Conservation (phyloP, 805 yeast species). For the Metschnikowia peoriensis region DNA sequence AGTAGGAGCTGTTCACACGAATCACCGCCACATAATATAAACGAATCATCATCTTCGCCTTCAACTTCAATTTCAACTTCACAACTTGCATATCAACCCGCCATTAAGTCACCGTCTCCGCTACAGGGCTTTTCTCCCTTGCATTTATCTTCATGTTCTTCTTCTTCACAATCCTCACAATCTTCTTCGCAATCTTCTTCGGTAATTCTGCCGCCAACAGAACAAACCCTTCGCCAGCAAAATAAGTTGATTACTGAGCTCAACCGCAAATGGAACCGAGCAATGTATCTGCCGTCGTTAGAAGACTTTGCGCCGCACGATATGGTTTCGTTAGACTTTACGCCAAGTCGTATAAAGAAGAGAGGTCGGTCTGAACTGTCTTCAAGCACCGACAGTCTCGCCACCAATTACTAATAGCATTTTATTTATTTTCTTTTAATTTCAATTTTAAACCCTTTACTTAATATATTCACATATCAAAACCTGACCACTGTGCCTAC, state of each 20-base stretch:
- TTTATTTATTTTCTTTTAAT: background rate
- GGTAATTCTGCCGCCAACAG: slow-evolving; percentile 6
- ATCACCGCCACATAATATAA: background rate
- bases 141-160: background rate
- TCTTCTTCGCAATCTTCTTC: background rate
- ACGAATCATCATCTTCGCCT: background rate
- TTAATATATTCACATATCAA: no score
- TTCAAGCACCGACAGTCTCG: slow-evolving; percentile 19
- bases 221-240: slow-evolving; percentile 26
- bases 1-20: background rate
- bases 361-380: slow-evolving; percentile 20
- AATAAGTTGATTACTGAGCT: slow-evolving; percentile 33
- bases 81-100: background rate
- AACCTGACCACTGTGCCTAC: no score
- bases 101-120: slow-evolving; percentile 2
- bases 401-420: slow-evolving; percentile 5
- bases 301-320: slow-evolving; percentile 7
- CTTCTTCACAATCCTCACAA: background rate
- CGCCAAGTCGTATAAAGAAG: slow-evolving; percentile 9
- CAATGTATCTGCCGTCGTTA: slow-evolving; percentile 16
- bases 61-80: background rate
- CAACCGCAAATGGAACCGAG: slow-evolving; percentile 42
- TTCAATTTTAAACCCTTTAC: background rate
- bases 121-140: slow-evolving; percentile 2
- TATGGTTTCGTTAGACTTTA: slow-evolving; percentile 1